A percentile compares a stretch with the other conserved stretches of the same genome.
phyloP scores from a whole-genome alignment of 805 yeast species.

The Candida tammaniensis region DNA sequence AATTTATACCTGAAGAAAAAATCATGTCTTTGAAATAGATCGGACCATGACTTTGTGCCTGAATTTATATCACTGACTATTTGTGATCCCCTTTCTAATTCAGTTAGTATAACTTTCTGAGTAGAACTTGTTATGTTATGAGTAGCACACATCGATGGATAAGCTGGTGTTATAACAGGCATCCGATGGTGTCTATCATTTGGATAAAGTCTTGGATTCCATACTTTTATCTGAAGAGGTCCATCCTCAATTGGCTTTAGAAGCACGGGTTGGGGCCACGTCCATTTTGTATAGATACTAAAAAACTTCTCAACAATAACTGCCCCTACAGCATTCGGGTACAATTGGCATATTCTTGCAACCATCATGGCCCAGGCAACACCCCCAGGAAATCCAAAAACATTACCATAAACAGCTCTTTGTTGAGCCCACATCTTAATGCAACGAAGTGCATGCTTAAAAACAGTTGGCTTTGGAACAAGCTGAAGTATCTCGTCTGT shows the following conservation, averaged over 20 bases:
- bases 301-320: slow-evolving; percentile 89
- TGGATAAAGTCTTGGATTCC: slow-evolving; percentile 93
- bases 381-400: slow-evolving; percentile 98
- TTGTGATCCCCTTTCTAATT: slow-evolving; percentile 71
- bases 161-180: slow-evolving; percentile 99
- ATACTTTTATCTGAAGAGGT: slow-evolving; percentile 90
- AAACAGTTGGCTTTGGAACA: slow-evolving; percentile 91
- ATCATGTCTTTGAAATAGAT: slow-evolving; percentile 72
- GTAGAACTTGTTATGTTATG: slow-evolving; percentile 92
- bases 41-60: slow-evolving; percentile 70
- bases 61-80: slow-evolving; percentile 64
- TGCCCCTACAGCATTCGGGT: slow-evolving; percentile 94
- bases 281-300: slow-evolving; percentile 83
- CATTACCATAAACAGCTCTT: slow-evolving; percentile 90
- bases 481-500: slow-evolving; percentile 88
- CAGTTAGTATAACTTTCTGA: slow-evolving; percentile 75
- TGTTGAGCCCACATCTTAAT: slow-evolving; percentile 96
- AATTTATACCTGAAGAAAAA: slow-evolving; percentile 84
- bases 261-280: slow-evolving; percentile 97
- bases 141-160: slow-evolving; percentile 98
- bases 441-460: slow-evolving; percentile 88
- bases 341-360: slow-evolving; percentile 95
- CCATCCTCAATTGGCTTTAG: slow-evolving; percentile 95
- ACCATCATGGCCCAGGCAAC: slow-evolving; percentile 99
- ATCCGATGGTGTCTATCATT: slow-evolving; percentile 86